Evolutionary conservation across 495 filamentous ascomycete species (phyloP).

Genomic region (Penicillium canariense): DNA sequence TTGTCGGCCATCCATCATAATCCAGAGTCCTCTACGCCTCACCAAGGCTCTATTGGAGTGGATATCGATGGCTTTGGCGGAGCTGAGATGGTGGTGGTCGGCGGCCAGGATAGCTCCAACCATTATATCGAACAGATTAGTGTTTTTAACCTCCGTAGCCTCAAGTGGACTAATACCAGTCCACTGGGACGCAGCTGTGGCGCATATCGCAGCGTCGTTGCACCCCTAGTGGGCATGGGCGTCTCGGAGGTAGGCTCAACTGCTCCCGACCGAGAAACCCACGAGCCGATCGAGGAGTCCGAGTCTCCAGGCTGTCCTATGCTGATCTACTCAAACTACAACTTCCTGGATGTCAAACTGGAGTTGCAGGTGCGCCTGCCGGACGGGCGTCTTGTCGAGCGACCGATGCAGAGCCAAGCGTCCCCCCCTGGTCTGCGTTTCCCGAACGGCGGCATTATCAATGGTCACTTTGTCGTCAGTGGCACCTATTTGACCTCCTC

Average conservation of each 20-base stretch:
- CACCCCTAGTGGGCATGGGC: conserved; percentile 68
- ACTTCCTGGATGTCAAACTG: conserved; percentile 94
- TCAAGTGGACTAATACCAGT: conserved; percentile 91
- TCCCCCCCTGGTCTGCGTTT: conserved; percentile 92
- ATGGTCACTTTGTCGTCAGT: conserved; percentile 93
- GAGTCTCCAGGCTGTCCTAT: conserved; percentile 70
- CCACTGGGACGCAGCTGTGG: conserved; percentile 85
- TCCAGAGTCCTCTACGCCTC: conserved; percentile 70
- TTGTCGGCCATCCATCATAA: conserved; percentile 87
- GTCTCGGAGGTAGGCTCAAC: conserved; percentile 68
- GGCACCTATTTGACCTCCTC: conserved; percentile 96
- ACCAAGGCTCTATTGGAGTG: conserved; percentile 82
- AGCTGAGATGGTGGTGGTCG: conserved; percentile 95
- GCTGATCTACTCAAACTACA: conserved; percentile 99
- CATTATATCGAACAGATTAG: conserved; percentile 98
- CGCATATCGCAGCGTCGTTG: conserved; percentile 92
- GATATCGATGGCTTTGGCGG: conserved; percentile 87
- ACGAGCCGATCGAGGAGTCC: conserved; percentile 37
- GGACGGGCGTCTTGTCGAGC: conserved; percentile 83
- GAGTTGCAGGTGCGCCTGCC: conserved; percentile 84
- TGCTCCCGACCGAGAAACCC: conserved; percentile 35
- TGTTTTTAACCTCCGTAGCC: conserved; percentile 93
- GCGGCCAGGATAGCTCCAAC: conserved; percentile 94
- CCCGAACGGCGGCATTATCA: conserved; percentile 90
- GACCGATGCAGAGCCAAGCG: conserved; percentile 80